A percentile compares a stretch with the other conserved stretches of the same genome.
These are phyloP conservation scores for Sungouiozyma intestinalis DNA, from an alignment of 805 yeast genomes.

Conservation along the genomic window DNA sequence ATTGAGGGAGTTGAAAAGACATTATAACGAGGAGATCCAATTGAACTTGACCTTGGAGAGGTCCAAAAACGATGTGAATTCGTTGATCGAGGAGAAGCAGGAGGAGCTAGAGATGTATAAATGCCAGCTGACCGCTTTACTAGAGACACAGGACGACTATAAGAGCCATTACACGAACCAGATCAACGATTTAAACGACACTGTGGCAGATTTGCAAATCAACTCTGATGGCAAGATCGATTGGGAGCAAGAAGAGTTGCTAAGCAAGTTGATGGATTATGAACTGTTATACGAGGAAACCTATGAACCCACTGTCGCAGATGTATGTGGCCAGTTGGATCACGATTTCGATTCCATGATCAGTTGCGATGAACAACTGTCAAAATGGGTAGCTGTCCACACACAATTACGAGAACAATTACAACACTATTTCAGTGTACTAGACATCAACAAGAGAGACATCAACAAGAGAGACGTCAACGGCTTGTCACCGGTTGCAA, in stretches of 20 bases:
- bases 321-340: neutral
- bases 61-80: neutral
- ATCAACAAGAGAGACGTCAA: neutral
- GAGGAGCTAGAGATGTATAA: conserved; percentile 1
- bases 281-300: neutral
- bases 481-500: neutral
- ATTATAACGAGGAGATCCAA: conserved; percentile 1
- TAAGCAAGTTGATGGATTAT: neutral
- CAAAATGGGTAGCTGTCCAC: neutral
- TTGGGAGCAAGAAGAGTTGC: neutral
- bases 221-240: neutral
- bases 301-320: neutral
- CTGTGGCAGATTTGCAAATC: conserved; percentile 2
- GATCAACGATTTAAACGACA: conserved; percentile 7
- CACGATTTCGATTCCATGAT: neutral
- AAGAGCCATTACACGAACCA: conserved; percentile 18
- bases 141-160: conserved; percentile 18
- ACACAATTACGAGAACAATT: neutral
- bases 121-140: conserved; percentile 15
- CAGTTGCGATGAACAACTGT: neutral
- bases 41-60: conserved; percentile 2
- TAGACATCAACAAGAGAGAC: neutral
- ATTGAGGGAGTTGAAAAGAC: conserved; percentile 5
- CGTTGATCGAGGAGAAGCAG: neutral
- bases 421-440: neutral